phyloP scores from a whole-genome alignment of 441 rosid genomes.

The Adansonia rubrostipa region DNA sequence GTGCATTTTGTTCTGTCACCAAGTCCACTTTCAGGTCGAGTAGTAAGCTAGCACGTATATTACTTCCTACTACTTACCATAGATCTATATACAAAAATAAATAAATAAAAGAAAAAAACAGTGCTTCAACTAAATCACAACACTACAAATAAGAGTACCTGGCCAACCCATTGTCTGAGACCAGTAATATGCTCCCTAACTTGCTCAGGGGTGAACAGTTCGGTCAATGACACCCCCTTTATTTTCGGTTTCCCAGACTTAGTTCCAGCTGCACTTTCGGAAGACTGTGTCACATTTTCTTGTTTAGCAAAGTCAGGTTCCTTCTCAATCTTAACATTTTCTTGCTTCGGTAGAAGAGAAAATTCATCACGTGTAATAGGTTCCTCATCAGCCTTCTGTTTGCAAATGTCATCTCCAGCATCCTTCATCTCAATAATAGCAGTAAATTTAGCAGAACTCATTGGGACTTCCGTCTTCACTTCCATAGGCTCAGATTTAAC shows the following conservation, averaged over 20 bases:
- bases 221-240: constrained; percentile 96
- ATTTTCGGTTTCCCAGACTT: constrained; percentile 98
- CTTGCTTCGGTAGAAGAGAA: constrained; percentile 50
- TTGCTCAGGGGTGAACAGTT: constrained; percentile 99
- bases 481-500: constrained; percentile 67
- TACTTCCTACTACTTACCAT: not conserved
- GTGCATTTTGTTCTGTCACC: not conserved
- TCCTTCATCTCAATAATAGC: constrained; percentile 54
- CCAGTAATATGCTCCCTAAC: constrained; percentile 90
- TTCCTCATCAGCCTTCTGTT: constrained; percentile 52
- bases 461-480: constrained; percentile 63
- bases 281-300: constrained; percentile 58
- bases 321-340: constrained; percentile 59
- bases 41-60: constrained; percentile 10
- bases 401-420: constrained; percentile 48
- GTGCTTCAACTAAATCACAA: constrained; percentile 2
- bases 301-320: constrained; percentile 57
- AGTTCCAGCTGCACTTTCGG: constrained; percentile 57
- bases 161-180: constrained; percentile 99
- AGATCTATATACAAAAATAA: constrained; percentile 13
- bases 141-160: constrained; percentile 52
- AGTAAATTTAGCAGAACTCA: constrained; percentile 60
- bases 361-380: constrained; percentile 42
- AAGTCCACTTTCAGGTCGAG: not conserved
- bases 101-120: not conserved